Percentiles rank a stretch among this genome's conserved stretches.
Conservation (phyloP, 768 basidiomycete genomes). For the Tulasnella sp. region DNA sequence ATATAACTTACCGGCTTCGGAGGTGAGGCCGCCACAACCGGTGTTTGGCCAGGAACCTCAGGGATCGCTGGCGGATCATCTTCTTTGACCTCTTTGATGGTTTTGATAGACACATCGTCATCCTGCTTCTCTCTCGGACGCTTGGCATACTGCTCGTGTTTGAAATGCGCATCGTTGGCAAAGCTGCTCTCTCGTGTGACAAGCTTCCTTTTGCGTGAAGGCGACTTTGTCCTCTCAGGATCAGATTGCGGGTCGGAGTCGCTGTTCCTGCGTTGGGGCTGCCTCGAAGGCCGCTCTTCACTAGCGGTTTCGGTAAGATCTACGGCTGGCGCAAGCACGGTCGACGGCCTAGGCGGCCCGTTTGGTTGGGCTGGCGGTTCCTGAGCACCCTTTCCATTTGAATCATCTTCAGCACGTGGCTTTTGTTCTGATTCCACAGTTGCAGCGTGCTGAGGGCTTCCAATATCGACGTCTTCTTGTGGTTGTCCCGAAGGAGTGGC, state of each 20-base stretch:
- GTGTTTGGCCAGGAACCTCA: neutral
- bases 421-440: neutral
- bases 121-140: slow-evolving; percentile 10
- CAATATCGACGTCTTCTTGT: slow-evolving; percentile 12
- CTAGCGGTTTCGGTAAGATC: neutral
- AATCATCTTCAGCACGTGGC: neutral
- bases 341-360: neutral
- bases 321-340: neutral
- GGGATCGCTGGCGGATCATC: neutral
- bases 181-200: slow-evolving; percentile 14
- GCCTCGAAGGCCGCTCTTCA: neutral
- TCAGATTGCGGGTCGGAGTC: neutral
- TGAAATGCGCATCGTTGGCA: neutral
- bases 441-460: slow-evolving; percentile 10
- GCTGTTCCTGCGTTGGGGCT: neutral
- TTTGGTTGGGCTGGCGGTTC: neutral
- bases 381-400: neutral
- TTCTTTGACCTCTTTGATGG: slow-evolving; percentile 2
- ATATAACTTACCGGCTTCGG: slow-evolving; percentile 13
- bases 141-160: slow-evolving; percentile 17
- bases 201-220: slow-evolving; percentile 22
- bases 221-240: slow-evolving; percentile 8
- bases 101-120: slow-evolving; percentile 1
- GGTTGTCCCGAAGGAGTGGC: neutral
- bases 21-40: neutral